Base-by-base conservation (phyloP, 257 asterid genomes). In the Rauvolfia tetraphylla region DNA sequence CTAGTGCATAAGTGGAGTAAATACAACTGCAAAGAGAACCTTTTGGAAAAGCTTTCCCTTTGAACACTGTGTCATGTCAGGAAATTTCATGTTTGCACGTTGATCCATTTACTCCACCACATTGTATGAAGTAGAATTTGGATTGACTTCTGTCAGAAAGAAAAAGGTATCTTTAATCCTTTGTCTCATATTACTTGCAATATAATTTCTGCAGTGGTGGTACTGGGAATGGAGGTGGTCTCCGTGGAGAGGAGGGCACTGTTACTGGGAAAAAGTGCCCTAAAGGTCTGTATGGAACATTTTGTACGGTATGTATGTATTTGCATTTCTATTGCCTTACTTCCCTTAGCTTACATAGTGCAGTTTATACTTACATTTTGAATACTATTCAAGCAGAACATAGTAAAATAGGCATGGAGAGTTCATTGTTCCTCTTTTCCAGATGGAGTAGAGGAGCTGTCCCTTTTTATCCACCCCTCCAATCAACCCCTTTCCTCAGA, bases 231-330 rank as follows among this genome's bases (percentile, higher is more conserved):
- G 93, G 85, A 73, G 90, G 82, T 73, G 98, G 98, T 79, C 87
- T 78, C 84, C 81, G 25, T 8, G 98, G 98, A 76, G 97, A 90
- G 82, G 86, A 84, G 82, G 98, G 98, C 77, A 90, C 98, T 67
- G 78, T 93, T 79, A 93, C 96, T 1, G 98, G 98, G 76, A 91
- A 89, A 89, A 84, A 83, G 85, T 93, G 98, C 89, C 98, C 98
- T 75, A 85, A 86, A 87, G 98, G 98, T 84, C 86, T 93, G 84
- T 90, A 84, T 83, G 95, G 97, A 86, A 91, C 95, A 84, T 93
- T 91, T 82, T 93, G 98, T 82, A 86, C 83, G 89, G 98, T 93
- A 93, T 84, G 90, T 79, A 84, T 75, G 70, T 76, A 49, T 75
- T 54, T 73, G 17, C 38, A 70, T 72, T 63, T 25, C 29, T 61